A percentile compares a stretch with the other conserved stretches of the same genome.
phyloP scores from a whole-genome alignment of 768 basidiomycete species.

The Trametes sanguinea region DNA sequence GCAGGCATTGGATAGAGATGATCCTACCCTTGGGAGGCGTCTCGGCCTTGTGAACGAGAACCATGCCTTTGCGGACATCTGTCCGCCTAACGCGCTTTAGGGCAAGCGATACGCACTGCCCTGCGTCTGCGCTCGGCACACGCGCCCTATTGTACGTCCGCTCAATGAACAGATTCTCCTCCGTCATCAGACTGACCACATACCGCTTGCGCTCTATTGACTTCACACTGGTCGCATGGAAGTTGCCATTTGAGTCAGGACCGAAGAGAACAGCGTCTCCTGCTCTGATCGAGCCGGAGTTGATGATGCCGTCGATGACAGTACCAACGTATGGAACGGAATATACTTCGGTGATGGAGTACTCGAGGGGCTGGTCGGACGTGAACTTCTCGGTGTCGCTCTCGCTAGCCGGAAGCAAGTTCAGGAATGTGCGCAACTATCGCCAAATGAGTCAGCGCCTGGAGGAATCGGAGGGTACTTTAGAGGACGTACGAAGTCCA shows the following conservation, averaged over 20 bases:
- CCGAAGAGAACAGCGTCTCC: conserved; percentile 86
- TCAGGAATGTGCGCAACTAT: conserved; percentile 86
- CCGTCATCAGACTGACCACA: conserved; percentile 15
- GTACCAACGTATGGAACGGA: conserved; percentile 86
- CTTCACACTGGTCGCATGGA: conserved; percentile 75
- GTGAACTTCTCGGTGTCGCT: conserved; percentile 80
- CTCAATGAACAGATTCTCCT: background rate
- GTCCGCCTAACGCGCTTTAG: conserved; percentile 84
- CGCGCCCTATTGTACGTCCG: conserved; percentile 53
- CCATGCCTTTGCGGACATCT: conserved; percentile 92
- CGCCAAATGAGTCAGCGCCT: background rate
- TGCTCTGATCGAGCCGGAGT: conserved; percentile 70
- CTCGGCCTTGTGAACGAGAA: conserved; percentile 81
- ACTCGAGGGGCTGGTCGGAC: conserved; percentile 81
- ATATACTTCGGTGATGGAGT: conserved; percentile 82
- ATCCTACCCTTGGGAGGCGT: conserved; percentile 68
- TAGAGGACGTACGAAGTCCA: conserved; percentile 59
- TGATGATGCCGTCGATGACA: conserved; percentile 82
- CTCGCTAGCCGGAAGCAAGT: conserved; percentile 87
- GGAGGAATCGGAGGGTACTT: background rate
- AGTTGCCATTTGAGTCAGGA: conserved; percentile 92
- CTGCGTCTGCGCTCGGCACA: conserved; percentile 86
- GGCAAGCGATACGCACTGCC: conserved; percentile 93
- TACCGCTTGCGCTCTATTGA: conserved; percentile 93
- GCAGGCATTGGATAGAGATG: background rate